Evolutionary conservation across 2,329 filamentous ascomycete genomes (phyloP).

Genomic region (Penicillium hesseltinei): DNA sequence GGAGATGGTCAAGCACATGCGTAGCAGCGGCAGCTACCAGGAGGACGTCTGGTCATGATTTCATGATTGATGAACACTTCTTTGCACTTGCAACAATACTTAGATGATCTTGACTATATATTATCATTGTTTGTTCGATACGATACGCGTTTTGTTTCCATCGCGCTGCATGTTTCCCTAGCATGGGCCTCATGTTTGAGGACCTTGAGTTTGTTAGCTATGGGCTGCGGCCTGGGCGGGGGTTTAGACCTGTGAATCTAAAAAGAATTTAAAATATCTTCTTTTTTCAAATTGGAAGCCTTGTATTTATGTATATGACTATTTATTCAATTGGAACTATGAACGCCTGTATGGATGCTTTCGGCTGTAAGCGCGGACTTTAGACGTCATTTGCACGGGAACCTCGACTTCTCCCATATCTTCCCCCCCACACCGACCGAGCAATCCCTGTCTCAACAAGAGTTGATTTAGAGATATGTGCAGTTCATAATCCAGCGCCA

Average conservation of each 20-base stretch:
- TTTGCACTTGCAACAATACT: conserved; percentile 22
- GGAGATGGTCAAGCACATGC: conserved; percentile 96
- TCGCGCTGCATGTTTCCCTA: conserved; percentile 13
- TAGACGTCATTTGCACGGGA: conserved; percentile 6
- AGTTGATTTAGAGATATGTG: not conserved
- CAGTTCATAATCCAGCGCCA: not conserved
- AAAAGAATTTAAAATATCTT: conserved; percentile 9
- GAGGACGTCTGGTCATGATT: conserved; percentile 67
- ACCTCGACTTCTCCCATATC: not conserved
- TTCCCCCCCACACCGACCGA: not conserved
- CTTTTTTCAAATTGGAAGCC: not conserved
- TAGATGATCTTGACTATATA: conserved; percentile 31
- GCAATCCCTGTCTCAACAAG: not conserved
- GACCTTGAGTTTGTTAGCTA: not conserved
- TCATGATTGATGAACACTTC: conserved; percentile 13
- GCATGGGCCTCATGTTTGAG: conserved; percentile 4
- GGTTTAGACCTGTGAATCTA: conserved; percentile 14
- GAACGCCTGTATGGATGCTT: conserved; percentile 1
- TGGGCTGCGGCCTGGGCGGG: not conserved
- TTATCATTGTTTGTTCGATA: conserved; percentile 16
- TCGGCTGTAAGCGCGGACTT: conserved; percentile 19
- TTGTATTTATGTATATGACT: not conserved
- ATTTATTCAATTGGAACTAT: not conserved
- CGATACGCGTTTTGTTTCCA: conserved; percentile 1
- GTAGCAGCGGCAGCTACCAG: conserved; percentile 93